Evolutionary conservation across 495 filamentous ascomycete species (phyloP), one percentile per base, ranked within the genome.

Genomic region (Daldinia bambusicola): DNA sequence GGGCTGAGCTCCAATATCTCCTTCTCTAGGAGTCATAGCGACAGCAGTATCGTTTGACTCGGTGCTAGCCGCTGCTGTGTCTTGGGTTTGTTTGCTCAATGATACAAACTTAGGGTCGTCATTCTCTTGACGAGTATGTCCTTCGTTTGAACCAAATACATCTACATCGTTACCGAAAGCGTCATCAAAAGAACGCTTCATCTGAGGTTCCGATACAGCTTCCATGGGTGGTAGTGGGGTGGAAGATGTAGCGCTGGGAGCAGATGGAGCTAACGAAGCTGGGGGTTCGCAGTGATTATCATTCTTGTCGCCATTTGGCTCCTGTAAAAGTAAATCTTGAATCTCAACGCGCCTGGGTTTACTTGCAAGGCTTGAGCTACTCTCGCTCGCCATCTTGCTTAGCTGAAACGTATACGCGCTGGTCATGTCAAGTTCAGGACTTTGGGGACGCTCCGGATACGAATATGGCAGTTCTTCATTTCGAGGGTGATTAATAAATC

Each of bases 381-480:
- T 59, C 22, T 68, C 70, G 36, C 60, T 56, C 20, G 72, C 69
- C 38, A 74, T 69, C 69, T 81, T 81, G 63, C 78, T 80, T 26
- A 76, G 66, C 30, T 80, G 79, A 55, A 74, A 82, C 14, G 48
- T 71, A 38, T 79, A 78, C 10, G 80, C 80, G 55, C 78, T 80
- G 13, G 80, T 80, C 77, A 81, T 80, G 58, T 83, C 79, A 30
- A 77, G 62, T 43, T 77, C 75, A 18, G 73, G 73, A 40, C 72
- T 69, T 20, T 57, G 67, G 18, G 37, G 22, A 6, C 56, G 55
- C 40, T 71, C 68, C 14, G n/a, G 6, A 16, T 18, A 51, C 6
- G 60, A 3, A 26, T 4, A 30, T 20, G 67, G 43, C 20, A 63
- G 38, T n/a, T 76, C 73, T 43, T 72, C 59, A 18, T 16, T 41